These are phyloP conservation scores for Annulohypoxylon nitens DNA, from an alignment of 495 filamentous ascomycete genomes.

Conservation along the genomic window DNA sequence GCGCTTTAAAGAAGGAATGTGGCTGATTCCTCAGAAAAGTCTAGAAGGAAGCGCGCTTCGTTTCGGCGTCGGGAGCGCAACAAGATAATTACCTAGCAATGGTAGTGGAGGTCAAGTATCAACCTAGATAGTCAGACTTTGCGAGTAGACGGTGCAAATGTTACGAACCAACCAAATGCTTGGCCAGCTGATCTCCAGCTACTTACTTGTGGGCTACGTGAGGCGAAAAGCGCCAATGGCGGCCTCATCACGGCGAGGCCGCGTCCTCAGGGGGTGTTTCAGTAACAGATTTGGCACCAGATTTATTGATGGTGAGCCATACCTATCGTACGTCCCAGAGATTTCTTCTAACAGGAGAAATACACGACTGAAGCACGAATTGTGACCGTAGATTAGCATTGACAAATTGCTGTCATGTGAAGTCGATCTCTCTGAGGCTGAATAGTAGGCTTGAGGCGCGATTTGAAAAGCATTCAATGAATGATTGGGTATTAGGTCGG, in stretches of 20 bases:
- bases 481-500: neutral
- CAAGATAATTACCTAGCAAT: neutral
- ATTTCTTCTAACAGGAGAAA: neutral
- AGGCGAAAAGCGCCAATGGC: slow-evolving; percentile 17
- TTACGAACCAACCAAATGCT: neutral
- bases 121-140: neutral
- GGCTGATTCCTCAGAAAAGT: neutral
- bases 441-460: too few species aligned
- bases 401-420: too few species aligned
- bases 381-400: neutral
- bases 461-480: too few species aligned
- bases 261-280: slow-evolving; percentile 25
- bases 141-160: neutral
- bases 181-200: neutral
- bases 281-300: slow-evolving; percentile 24
- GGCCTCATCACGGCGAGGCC: slow-evolving; percentile 25
- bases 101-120: neutral
- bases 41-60: neutral
- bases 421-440: too few species aligned
- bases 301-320: neutral
- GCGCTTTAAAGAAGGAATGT: slow-evolving; percentile 2
- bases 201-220: neutral
- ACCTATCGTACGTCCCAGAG: neutral
- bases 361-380: neutral
- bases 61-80: neutral